Percentiles rank a stretch among this genome's conserved stretches.
Evolutionary conservation across 139 green algal genomes (phyloP).

Genomic region (Parachlorella kessleri): DNA sequence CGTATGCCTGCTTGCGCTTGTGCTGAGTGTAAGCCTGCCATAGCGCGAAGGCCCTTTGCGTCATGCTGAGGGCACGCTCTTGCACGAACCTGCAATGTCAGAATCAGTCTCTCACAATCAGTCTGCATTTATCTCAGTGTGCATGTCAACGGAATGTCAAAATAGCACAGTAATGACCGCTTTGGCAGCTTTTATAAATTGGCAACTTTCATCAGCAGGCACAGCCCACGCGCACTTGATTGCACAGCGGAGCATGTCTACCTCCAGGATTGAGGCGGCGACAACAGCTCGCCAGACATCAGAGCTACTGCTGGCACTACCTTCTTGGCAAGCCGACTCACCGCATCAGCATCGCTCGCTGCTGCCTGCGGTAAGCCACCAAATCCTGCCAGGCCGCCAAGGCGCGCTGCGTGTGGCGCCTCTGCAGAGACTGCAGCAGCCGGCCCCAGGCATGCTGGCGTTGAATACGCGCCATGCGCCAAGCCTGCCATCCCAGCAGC

Average conservation of each 20-base stretch:
- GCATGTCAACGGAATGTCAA: no score
- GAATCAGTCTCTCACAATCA: no score
- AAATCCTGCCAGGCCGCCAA: constrained; percentile 28
- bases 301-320: no score
- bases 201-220: no score
- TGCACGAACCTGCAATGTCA: constrained; percentile 4
- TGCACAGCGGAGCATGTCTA: no score
- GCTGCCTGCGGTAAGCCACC: background rate
- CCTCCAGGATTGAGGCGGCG: no score
- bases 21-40: constrained; percentile 3
- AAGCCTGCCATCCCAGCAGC: constrained; percentile 10
- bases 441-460: background rate
- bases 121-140: no score
- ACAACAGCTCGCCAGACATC: no score
- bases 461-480: background rate
- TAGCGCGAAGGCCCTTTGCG: background rate
- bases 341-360: background rate
- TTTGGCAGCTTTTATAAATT: no score
- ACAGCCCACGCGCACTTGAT: no score
- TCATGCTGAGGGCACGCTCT: constrained; percentile 11
- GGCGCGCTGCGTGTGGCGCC: background rate
- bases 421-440: background rate
- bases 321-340: constrained; percentile 7
- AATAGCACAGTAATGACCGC: no score
- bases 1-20: background rate